A percentile compares a stretch with the other conserved stretches of the same genome.
Conservation (phyloP, 2,329 filamentous ascomycete genomes). For the Xylariaceae sp. region DNA sequence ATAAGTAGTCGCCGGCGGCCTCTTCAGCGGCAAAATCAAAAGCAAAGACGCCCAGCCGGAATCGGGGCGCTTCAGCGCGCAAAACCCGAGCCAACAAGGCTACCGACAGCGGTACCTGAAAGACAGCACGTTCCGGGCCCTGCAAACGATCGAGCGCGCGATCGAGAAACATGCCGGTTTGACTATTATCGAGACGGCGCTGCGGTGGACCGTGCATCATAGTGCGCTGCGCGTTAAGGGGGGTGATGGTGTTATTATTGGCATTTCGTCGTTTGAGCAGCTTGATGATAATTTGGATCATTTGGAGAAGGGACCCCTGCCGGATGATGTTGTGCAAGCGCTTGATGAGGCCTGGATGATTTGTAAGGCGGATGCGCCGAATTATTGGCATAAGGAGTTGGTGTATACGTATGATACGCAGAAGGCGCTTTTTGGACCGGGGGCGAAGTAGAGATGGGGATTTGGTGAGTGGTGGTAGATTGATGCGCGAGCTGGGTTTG, state of each 20-base stretch:
- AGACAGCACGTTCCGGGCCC: conserved; percentile 56
- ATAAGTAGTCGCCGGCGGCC: conserved; percentile 58
- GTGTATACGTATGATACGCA: conserved; percentile 62
- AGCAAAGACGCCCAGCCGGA: conserved; percentile 55
- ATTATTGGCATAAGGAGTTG: conserved; percentile 56
- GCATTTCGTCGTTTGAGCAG: conserved; percentile 53
- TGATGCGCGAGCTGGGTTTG: too few relatives aligned
- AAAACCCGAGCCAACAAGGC: conserved; percentile 40
- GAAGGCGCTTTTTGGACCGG: conserved; percentile 51
- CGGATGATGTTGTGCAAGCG: conserved; percentile 67
- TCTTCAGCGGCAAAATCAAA: conserved; percentile 77
- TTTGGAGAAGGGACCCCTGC: conserved; percentile 65
- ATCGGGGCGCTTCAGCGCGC: conserved; percentile 66
- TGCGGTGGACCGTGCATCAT: conserved; percentile 71
- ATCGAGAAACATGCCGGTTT: conserved; percentile 59
- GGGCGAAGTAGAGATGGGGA: conserved; percentile 33
- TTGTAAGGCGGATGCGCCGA: conserved; percentile 52
- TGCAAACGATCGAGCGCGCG: conserved; percentile 62
- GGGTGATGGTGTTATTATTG: conserved; percentile 57
- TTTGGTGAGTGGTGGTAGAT: neutral
- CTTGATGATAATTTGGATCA: conserved; percentile 52
- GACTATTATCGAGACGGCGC: conserved; percentile 65
- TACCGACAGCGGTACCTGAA: conserved; percentile 70
- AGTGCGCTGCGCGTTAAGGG: conserved; percentile 51
- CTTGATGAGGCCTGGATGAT: conserved; percentile 74